Conservation (phyloP, 257 asterid species). For the Solanum sparsipilum region DNA sequence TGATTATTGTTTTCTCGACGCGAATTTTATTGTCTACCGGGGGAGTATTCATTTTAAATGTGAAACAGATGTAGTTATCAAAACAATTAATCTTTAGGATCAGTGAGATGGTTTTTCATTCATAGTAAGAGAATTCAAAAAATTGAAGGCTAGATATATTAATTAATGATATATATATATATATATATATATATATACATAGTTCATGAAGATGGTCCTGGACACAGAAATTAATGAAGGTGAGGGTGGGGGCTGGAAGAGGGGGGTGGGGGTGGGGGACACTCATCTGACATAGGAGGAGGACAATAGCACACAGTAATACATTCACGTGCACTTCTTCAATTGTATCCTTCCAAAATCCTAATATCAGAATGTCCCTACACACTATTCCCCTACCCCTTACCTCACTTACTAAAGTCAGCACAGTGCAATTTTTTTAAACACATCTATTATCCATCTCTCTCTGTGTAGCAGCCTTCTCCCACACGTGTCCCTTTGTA, state of each 20-base stretch:
- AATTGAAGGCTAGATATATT: too few species aligned
- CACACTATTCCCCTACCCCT: not conserved
- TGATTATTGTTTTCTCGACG: too few species aligned
- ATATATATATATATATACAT: not conserved
- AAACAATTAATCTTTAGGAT: too few species aligned
- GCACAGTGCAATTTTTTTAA: not conserved
- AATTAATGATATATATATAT: not conserved
- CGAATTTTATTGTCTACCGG: too few species aligned
- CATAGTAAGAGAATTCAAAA: too few species aligned
- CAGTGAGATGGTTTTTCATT: too few species aligned
- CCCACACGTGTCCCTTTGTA: conserved; percentile 51
- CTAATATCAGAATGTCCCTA: conserved; percentile 45
- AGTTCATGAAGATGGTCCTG: not conserved
- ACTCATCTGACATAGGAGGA: conserved; percentile 10
- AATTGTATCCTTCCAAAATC: conserved; percentile 8
- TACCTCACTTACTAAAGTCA: not conserved
- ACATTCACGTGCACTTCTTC: conserved; percentile 68
- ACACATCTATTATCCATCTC: conserved; percentile 11
- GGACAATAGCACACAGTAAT: conserved; percentile 24
- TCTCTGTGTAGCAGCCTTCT: conserved; percentile 6
- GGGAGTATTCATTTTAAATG: too few species aligned
- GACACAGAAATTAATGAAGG: conserved; percentile 56
- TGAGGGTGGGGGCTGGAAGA: not conserved
- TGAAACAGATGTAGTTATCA: too few species aligned
- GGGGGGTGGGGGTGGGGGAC: not conserved